phyloP scores from a whole-genome alignment of 192 early-diverging fungal genomes.

The Obelidium mucronatum region DNA sequence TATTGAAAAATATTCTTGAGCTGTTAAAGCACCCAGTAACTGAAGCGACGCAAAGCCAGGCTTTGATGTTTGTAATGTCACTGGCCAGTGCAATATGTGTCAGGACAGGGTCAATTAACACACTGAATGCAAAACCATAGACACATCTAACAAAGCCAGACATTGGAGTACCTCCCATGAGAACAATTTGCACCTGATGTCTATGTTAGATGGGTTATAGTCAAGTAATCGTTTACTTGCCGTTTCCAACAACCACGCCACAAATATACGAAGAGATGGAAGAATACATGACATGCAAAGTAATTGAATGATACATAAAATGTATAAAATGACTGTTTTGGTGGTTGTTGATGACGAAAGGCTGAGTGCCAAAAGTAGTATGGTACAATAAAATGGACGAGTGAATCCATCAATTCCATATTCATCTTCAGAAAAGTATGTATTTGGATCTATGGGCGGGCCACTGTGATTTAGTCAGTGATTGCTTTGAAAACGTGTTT shows the following conservation, averaged over 20 bases:
- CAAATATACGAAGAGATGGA: constrained; percentile 10
- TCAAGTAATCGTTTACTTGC: no score
- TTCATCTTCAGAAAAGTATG: constrained; percentile 31
- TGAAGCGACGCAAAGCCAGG: not conserved
- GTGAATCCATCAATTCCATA: constrained; percentile 10
- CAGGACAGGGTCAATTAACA: constrained; percentile 3
- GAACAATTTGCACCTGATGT: constrained; percentile 2
- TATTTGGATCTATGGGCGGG: constrained; percentile 24
- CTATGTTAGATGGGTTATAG: no score
- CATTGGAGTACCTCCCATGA: constrained; percentile 18
- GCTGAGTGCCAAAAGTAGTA: not conserved
- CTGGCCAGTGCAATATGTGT: not conserved
- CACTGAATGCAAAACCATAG: not conserved
- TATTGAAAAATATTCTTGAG: constrained; percentile 9
- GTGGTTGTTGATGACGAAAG: not conserved
- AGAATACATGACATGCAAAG: not conserved
- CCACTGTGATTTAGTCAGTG: not conserved
- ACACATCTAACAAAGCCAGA: not conserved
- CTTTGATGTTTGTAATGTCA: no score
- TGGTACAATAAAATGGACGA: not conserved
- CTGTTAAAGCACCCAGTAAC: constrained; percentile 1
- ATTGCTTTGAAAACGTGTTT: constrained; percentile 16
- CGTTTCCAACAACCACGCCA: constrained; percentile 20
- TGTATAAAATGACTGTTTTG: not conserved
- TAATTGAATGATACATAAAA: not conserved